Conservation (phyloP, 2,329 filamentous ascomycete species). For the Tolypocladium guangdongense region DNA sequence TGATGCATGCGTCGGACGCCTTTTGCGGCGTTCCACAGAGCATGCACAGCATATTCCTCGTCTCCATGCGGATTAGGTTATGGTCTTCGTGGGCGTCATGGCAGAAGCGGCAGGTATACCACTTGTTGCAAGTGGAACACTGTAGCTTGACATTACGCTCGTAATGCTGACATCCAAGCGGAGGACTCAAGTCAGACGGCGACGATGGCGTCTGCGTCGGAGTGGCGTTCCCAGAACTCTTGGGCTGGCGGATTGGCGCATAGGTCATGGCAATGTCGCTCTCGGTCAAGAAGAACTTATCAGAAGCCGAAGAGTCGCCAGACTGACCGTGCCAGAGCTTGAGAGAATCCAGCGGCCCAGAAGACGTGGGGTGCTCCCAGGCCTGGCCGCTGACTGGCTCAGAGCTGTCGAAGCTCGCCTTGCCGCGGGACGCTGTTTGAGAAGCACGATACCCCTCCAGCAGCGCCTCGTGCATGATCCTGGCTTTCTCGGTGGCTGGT, state of each 20-base stretch:
- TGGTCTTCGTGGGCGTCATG: slow-evolving; percentile 80
- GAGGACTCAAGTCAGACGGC: slow-evolving; percentile 23
- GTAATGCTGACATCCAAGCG: slow-evolving; percentile 83
- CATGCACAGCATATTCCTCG: slow-evolving; percentile 97
- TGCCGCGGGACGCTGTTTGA: slow-evolving; percentile 3
- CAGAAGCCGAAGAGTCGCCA: slow-evolving; percentile 24
- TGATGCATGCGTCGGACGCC: slow-evolving; percentile 65
- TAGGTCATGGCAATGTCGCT: slow-evolving; percentile 60
- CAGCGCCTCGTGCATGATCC: slow-evolving; percentile 58
- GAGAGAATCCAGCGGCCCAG: slow-evolving; percentile 40
- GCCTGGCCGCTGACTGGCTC: slow-evolving; percentile 12
- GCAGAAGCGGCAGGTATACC: slow-evolving; percentile 93
- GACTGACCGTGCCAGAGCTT: slow-evolving; percentile 46
- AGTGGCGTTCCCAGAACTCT: slow-evolving; percentile 34
- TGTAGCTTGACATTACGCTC: slow-evolving; percentile 93
- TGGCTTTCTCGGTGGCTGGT: slow-evolving; percentile 54
- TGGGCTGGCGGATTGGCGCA: slow-evolving; percentile 40
- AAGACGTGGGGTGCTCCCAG: slow-evolving; percentile 29
- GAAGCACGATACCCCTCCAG: slow-evolving; percentile 53
- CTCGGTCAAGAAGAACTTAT: slow-evolving; percentile 40
- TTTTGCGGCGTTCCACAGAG: slow-evolving; percentile 76
- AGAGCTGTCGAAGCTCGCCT: slow-evolving; percentile 6
- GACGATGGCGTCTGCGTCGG: slow-evolving; percentile 10
- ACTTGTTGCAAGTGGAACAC: slow-evolving; percentile 77
- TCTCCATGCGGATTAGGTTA: slow-evolving; percentile 67